Conservation (phyloP, 768 basidiomycete genomes). For the Tephrocybe sp. region DNA sequence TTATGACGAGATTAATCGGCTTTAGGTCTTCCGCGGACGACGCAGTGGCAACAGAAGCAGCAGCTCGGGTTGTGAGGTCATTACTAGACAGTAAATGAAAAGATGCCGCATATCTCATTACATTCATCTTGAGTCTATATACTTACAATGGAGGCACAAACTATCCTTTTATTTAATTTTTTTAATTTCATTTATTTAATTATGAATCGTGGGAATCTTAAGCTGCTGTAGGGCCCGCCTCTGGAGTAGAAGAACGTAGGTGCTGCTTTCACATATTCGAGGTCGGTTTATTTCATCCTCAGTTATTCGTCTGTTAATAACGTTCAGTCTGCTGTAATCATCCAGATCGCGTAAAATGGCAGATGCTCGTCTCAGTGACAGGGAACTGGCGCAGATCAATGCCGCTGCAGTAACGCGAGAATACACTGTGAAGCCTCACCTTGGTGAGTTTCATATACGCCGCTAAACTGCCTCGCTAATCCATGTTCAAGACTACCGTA, state of each 20-base stretch:
- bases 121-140: not conserved
- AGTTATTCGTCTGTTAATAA: not conserved
- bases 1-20: not conserved
- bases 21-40: constrained; percentile 48
- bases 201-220: constrained; percentile 16
- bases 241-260: not conserved
- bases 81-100: constrained; percentile 19
- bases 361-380: constrained; percentile 64
- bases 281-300: not conserved
- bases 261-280: not conserved
- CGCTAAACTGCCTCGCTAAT: constrained; percentile 13
- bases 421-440: constrained; percentile 85
- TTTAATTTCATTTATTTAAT: not conserved
- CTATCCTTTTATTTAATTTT: not conserved
- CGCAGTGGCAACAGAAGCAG: constrained; percentile 34
- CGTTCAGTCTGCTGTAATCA: constrained; percentile 1
- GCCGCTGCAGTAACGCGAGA: constrained; percentile 87
- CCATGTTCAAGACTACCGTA: constrained; percentile 76
- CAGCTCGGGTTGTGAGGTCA: constrained; percentile 36
- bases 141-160: not conserved
- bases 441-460: constrained; percentile 52
- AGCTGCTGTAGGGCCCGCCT: not conserved
- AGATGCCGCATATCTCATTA: not conserved
- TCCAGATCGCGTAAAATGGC: constrained; percentile 28
- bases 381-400: constrained; percentile 76